phyloP scores from a whole-genome alignment of 2,329 filamentous ascomycete species.

The Aotearoamyces nothofagi region DNA sequence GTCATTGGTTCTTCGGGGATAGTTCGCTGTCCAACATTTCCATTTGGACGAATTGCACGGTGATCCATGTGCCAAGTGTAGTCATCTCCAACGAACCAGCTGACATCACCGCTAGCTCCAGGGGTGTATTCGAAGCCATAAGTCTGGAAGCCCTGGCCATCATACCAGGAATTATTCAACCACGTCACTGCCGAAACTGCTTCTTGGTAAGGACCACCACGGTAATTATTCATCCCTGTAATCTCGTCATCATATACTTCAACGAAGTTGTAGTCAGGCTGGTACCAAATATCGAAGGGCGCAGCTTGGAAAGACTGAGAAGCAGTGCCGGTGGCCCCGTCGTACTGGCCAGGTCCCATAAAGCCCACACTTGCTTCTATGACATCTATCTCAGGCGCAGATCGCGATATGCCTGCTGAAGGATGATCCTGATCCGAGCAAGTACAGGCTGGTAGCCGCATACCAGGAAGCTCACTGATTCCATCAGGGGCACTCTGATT shows the following conservation, averaged over 20 bases:
- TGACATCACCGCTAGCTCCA: conserved; percentile 42
- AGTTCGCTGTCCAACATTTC: conserved; percentile 50
- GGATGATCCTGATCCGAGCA: conserved; percentile 51
- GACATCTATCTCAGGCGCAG: conserved; percentile 57
- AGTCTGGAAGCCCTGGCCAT: conserved; percentile 44
- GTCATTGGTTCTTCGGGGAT: conserved; percentile 55
- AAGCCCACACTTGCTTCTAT: conserved; percentile 44
- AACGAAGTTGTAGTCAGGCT: conserved; percentile 47
- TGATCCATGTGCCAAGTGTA: conserved; percentile 49
- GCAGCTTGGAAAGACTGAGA: conserved; percentile 55
- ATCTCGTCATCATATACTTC: conserved; percentile 46
- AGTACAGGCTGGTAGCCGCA: conserved; percentile 54
- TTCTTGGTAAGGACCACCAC: conserved; percentile 46
- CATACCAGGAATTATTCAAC: conserved; percentile 51
- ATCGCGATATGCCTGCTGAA: conserved; percentile 45
- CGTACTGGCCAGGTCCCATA: conserved; percentile 24
- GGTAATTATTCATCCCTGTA: conserved; percentile 42
- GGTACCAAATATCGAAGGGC: conserved; percentile 57
- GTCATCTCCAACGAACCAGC: conserved; percentile 52
- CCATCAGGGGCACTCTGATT: conserved; percentile 57
- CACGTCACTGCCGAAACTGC: conserved; percentile 44
- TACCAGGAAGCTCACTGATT: conserved; percentile 51
- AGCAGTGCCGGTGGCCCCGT: conserved; percentile 39
- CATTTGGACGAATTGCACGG: conserved; percentile 47
- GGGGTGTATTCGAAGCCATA: conserved; percentile 50